Percentiles rank a stretch among this genome's conserved stretches.
Conservation (phyloP, 192 early-diverging fungal genomes). For the Linnemannia elongata region DNA sequence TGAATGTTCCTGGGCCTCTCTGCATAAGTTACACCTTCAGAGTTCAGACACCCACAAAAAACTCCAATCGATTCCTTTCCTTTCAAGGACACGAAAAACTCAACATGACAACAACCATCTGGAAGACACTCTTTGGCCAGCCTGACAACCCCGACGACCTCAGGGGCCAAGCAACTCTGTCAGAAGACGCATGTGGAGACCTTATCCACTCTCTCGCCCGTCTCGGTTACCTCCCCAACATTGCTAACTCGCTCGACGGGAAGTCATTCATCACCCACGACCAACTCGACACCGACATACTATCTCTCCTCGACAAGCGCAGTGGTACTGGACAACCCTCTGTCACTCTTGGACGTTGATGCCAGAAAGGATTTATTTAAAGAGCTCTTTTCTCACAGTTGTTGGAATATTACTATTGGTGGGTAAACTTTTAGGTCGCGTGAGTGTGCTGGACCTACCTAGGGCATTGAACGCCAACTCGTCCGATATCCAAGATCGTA, state of each 20-base stretch:
- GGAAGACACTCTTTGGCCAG: constrained; percentile 42
- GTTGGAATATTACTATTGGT: not conserved
- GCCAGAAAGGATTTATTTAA: not conserved
- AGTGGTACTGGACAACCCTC: constrained; percentile 10
- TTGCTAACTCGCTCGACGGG: constrained; percentile 36
- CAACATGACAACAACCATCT: constrained; percentile 36
- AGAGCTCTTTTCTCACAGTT: not conserved
- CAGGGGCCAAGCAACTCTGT: constrained; percentile 24
- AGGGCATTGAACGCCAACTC: constrained; percentile 35
- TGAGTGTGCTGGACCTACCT: constrained; percentile 39
- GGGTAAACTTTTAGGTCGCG: constrained; percentile 16
- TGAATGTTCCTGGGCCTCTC: not conserved
- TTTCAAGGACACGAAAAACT: constrained; percentile 17
- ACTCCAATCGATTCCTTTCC: not conserved
- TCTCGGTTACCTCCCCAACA: constrained; percentile 35
- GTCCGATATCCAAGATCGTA: constrained; percentile 34
- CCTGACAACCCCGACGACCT: constrained; percentile 33
- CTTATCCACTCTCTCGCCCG: constrained; percentile 38
- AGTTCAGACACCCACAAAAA: not conserved
- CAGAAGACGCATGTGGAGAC: constrained; percentile 46
- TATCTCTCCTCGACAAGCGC: constrained; percentile 20
- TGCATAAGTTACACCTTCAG: not conserved
- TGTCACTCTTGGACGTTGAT: not conserved
- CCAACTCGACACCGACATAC: constrained; percentile 35
- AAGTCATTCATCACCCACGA: constrained; percentile 52